A percentile compares a stretch with the other conserved stretches of the same genome.
Evolutionary conservation across 2,329 filamentous ascomycete genomes (phyloP).

Genomic region (Piedraia hortae): DNA sequence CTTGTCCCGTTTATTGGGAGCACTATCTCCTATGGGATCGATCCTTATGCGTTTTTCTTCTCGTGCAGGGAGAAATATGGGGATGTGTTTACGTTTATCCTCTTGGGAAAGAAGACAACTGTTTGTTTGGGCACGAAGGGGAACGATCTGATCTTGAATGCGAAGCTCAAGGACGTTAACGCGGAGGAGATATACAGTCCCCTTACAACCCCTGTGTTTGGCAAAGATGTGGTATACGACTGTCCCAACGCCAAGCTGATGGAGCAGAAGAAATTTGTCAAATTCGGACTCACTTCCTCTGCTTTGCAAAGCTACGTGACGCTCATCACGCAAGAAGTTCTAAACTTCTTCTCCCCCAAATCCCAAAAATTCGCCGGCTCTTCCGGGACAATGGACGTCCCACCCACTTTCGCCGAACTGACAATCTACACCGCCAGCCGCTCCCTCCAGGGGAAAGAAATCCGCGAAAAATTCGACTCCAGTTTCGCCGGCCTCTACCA

Average conservation of each 20-base stretch:
- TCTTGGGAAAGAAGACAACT: constrained; percentile 71
- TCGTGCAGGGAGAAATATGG: constrained; percentile 53
- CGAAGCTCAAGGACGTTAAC: constrained; percentile 67
- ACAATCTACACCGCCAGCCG: constrained; percentile 78
- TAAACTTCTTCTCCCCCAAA: constrained; percentile 41
- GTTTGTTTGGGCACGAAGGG: constrained; percentile 57
- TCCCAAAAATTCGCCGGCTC: constrained; percentile 15
- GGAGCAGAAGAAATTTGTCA: constrained; percentile 93
- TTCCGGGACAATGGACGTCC: constrained; percentile 39
- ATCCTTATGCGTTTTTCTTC: constrained; percentile 69
- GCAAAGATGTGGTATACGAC: constrained; percentile 68
- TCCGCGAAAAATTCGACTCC: constrained; percentile 54
- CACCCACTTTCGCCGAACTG: constrained; percentile 53
- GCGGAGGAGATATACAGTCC: constrained; percentile 76
- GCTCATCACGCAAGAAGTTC: constrained; percentile 49
- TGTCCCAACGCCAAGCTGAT: constrained; percentile 78
- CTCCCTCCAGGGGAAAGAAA: constrained; percentile 58
- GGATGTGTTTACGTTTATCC: constrained; percentile 68
- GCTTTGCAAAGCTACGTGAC: constrained; percentile 52
- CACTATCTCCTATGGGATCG: constrained; percentile 83
- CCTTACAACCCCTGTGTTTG: constrained; percentile 44
- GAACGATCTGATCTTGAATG: constrained; percentile 79
- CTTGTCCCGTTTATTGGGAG: constrained; percentile 52
- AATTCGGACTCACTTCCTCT: constrained; percentile 48
- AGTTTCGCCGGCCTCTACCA: constrained; percentile 62